Conservation (phyloP, 805 yeast genomes). For the Starmera dryadoides region DNA sequence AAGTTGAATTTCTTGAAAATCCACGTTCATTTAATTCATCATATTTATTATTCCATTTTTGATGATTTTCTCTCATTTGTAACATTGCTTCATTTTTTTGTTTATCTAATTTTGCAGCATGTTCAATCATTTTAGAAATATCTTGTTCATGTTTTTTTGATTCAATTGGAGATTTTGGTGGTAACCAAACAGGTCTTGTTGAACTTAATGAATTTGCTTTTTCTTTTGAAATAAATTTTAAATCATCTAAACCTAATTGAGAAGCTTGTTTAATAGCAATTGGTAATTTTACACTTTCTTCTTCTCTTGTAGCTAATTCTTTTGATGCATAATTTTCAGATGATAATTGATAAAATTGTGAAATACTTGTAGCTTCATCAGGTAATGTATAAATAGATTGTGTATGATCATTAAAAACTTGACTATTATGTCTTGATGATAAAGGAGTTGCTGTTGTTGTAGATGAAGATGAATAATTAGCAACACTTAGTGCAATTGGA, state of each 20-base stretch:
- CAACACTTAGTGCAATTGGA: no score
- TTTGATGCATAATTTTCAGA: conserved; percentile 9
- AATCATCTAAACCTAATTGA: conserved; percentile 45
- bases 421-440: not conserved
- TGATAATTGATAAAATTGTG: conserved; percentile 16
- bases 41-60: conserved; percentile 10
- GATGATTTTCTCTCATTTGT: conserved; percentile 8
- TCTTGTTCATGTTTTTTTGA: conserved; percentile 48
- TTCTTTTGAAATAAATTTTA: conserved; percentile 42
- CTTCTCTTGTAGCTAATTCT: conserved; percentile 12
- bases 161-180: conserved; percentile 56
- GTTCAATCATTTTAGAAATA: conserved; percentile 33
- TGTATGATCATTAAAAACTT: no score
- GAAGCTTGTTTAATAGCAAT: conserved; percentile 28
- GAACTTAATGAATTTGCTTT: conserved; percentile 28
- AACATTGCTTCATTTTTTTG: conserved; percentile 3
- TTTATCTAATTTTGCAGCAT: conserved; percentile 13
- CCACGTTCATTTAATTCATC: conserved; percentile 12
- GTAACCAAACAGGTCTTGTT: conserved; percentile 63
- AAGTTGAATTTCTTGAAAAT: conserved; percentile 8
- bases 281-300: conserved; percentile 23
- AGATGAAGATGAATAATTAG: not conserved
- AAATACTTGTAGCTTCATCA: conserved; percentile 17
- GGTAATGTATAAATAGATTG: conserved; percentile 4
- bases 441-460: not conserved